A percentile compares a stretch with the other conserved stretches of the same genome.
phyloP scores from a whole-genome alignment of 371 early-diverging fungal genomes.

The Dentiscutata heterogama region DNA sequence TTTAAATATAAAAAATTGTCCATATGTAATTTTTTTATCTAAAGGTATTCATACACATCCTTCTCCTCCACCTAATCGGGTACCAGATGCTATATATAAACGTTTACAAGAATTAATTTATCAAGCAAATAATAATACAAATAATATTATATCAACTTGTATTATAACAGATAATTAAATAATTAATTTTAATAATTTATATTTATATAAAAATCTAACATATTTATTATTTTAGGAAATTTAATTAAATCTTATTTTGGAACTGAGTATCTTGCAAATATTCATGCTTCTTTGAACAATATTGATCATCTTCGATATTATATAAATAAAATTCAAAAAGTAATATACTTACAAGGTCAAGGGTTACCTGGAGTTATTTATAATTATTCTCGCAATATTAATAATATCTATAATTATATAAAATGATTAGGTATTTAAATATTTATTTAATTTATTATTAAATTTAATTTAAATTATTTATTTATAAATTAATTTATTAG shows the following conservation, averaged over 20 bases:
- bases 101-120: no score
- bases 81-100: no score
- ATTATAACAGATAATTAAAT: no score
- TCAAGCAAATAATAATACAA: no score
- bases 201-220: no score
- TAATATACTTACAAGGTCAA: not conserved
- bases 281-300: not conserved
- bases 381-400: not conserved
- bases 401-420: conserved; percentile 3
- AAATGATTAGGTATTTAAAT: not conserved
- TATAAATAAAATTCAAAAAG: not conserved
- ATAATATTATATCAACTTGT: no score
- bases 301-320: not conserved
- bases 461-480: not conserved
- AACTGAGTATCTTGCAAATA: not conserved
- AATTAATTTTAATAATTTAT: no score
- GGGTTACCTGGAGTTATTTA: not conserved
- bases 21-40: no score
- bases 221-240: not conserved
- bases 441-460: not conserved
- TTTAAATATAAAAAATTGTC: no score
- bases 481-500: not conserved
- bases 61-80: no score
- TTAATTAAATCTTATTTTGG: conserved; percentile 9
- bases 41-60: no score